These are phyloP conservation scores for Ostreobium quekettii DNA, from an alignment of 139 green algal species.

Conservation along the genomic window DNA sequence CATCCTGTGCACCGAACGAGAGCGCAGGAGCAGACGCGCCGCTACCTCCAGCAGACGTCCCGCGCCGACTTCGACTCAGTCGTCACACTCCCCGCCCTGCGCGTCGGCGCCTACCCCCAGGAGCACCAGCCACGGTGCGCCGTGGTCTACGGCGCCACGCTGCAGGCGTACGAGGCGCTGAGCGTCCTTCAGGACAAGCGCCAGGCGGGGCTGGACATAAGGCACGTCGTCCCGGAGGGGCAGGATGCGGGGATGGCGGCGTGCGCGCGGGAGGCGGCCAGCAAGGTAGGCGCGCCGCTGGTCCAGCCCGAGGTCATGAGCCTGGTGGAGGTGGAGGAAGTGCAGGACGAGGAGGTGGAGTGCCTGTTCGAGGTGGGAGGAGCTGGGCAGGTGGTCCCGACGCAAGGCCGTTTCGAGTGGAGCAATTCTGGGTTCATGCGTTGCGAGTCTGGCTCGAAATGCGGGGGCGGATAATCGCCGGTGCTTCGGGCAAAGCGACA, in stretches of 20 bases:
- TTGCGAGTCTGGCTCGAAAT: too few species aligned
- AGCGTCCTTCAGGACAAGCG: conserved; percentile 24
- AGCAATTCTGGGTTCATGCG: too few species aligned
- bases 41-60: not conserved
- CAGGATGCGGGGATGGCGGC: not conserved
- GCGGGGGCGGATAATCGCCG: too few species aligned
- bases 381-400: not conserved
- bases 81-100: not conserved
- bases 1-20: too few species aligned
- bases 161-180: conserved; percentile 35
- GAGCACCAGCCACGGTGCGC: conserved; percentile 7
- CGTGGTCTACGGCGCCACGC: conserved; percentile 34
- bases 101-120: not conserved
- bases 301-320: not conserved
- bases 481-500: too few species aligned
- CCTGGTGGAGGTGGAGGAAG: not conserved
- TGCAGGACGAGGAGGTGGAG: not conserved
- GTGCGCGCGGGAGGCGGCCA: not conserved
- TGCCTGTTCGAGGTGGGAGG: not conserved
- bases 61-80: not conserved
- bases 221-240: not conserved
- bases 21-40: not conserved
- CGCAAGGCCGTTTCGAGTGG: too few species aligned
- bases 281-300: not conserved
- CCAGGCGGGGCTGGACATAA: not conserved